Conservation (phyloP, 2,329 filamentous ascomycete genomes). For the Aspergillus bombycis region DNA sequence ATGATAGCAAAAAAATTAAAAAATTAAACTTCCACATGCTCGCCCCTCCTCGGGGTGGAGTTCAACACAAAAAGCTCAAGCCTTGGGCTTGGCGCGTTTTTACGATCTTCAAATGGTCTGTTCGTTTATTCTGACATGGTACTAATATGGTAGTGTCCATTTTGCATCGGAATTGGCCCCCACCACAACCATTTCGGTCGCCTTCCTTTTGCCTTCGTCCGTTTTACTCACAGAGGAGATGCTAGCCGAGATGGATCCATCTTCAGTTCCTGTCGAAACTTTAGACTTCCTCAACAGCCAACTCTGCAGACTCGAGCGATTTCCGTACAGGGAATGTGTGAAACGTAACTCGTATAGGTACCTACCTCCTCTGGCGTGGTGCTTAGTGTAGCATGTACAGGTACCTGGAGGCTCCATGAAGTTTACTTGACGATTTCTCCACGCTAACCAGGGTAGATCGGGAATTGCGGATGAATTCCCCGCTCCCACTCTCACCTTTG, state of each 20-base stretch:
- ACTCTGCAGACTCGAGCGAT: background rate
- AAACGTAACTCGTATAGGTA: background rate
- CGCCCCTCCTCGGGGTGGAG: background rate
- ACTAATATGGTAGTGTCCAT: background rate
- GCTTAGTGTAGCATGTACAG: background rate
- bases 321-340: background rate
- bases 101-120: background rate
- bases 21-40: background rate
- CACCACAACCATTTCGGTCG: background rate
- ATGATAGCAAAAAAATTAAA: background rate
- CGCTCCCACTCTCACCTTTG: background rate
- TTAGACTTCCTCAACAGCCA: background rate
- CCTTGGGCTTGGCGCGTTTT: background rate
- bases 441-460: background rate
- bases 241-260: constrained; percentile 1
- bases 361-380: background rate
- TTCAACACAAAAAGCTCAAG: background rate
- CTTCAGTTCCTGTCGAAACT: constrained; percentile 1
- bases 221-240: background rate
- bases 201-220: background rate
- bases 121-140: background rate
- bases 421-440: constrained; percentile 1
- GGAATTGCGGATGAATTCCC: constrained; percentile 7
- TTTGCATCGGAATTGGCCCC: constrained; percentile 1
- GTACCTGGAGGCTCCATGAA: background rate